Base-by-base conservation (phyloP, 1,139 yeast genomes). In the Nakaseomyces bracarensis region DNA sequence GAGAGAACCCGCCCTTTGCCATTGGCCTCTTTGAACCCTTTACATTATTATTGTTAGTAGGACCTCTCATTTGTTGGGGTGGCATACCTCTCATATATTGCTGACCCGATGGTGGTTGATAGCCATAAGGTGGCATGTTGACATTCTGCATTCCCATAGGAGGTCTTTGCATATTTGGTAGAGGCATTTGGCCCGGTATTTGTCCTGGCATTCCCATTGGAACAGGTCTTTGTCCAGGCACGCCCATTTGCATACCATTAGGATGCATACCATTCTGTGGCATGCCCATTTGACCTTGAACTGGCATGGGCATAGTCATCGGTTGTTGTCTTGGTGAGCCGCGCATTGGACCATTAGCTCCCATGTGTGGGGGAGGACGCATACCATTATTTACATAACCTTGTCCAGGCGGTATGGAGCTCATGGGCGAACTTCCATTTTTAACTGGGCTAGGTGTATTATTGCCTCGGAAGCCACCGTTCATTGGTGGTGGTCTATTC, bases 1-100 rank as follows among this genome's bases (percentile, higher is more conserved):
- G 59, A 5, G 62, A 51, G 42, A 55, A 57, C 4, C 62, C 62
- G 7, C 51, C 54, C 9, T 41, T 38, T 23, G 46, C 44, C 8
- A 29, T 28, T 4, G 27, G 26, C 10, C 36, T 15, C 29, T 23
- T 19, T 5, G 13, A 6, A 14, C n/a, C 16, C 10, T 21, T 19
- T 13, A 19, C 4, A 30, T n/a, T 13, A 6, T 30, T 8, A 9
- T 9, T 15, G n/a, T n/a, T n/a, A n/a, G n/a, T n/a, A n/a, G n/a
- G n/a, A n/a, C n/a, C n/a, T n/a, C n/a, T n/a, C n/a, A n/a, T n/a
- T n/a, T 13, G 22, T 21, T 5, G 21, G 15, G 36, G 36, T 21
- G 30, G 40, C 22, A 26, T 20, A 6, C 26, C 26, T 13, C 25
- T 21, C 22, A 16, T 16, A 14, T 9, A 20, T 15, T 26, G 27